These are phyloP conservation scores for Usnea hakonensis DNA, from an alignment of 495 filamentous ascomycete species.

Conservation along the genomic window DNA sequence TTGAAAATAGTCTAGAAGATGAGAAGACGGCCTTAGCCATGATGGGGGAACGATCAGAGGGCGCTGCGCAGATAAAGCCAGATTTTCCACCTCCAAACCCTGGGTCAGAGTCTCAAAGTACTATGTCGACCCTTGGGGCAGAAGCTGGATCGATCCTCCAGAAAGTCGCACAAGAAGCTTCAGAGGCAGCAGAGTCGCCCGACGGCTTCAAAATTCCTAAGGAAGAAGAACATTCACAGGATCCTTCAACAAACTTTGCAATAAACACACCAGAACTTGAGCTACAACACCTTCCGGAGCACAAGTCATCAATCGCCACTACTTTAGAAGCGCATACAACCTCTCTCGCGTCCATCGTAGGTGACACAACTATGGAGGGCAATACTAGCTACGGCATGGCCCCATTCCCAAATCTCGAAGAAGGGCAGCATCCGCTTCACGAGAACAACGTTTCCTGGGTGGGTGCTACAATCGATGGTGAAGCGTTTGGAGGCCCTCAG, in stretches of 20 bases:
- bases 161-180: constrained; percentile 15
- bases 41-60: constrained; percentile 10
- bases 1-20: neutral
- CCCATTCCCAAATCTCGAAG: constrained; percentile 3
- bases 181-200: neutral
- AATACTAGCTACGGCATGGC: neutral
- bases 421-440: neutral
- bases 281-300: neutral
- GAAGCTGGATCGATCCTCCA: constrained; percentile 1
- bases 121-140: neutral
- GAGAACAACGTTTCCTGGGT: neutral
- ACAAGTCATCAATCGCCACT: neutral
- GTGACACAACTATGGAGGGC: neutral
- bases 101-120: neutral
- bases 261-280: neutral
- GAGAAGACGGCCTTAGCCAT: constrained; percentile 13
- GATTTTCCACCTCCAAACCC: neutral
- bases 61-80: constrained; percentile 3
- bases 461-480: neutral
- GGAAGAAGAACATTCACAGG: neutral
- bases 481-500: constrained; percentile 2
- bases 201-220: neutral
- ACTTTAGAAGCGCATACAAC: neutral
- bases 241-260: neutral
- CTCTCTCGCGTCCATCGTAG: neutral